These are phyloP conservation scores for Kewa caespitosa DNA, from an alignment of 179 eudicot species.

Conservation along the genomic window DNA sequence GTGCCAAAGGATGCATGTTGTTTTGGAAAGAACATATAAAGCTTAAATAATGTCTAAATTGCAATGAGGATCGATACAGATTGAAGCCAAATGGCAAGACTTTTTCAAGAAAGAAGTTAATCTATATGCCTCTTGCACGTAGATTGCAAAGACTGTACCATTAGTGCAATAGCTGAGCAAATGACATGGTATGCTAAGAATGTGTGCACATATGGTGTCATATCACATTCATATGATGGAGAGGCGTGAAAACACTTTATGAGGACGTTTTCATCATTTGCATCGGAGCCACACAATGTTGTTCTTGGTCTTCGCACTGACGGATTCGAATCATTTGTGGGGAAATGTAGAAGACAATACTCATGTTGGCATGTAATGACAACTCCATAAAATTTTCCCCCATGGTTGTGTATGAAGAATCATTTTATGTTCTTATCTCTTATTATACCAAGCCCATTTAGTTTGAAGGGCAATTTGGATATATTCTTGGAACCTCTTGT, in stretches of 20 bases:
- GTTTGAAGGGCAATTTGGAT: conserved; percentile 21
- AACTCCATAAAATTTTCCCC: conserved; percentile 26
- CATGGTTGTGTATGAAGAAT: conserved; percentile 21
- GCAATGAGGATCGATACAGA: neutral
- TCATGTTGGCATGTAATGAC: conserved; percentile 22
- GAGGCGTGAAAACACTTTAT: conserved; percentile 19
- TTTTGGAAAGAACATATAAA: neutral
- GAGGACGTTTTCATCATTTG: neutral
- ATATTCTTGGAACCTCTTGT: conserved; percentile 24
- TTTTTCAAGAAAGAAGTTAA: neutral
- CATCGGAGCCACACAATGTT: conserved; percentile 21
- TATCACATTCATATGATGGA: neutral
- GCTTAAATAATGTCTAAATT: neutral
- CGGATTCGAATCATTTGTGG: conserved; percentile 23
- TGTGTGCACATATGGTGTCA: neutral
- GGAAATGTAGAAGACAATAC: conserved; percentile 1
- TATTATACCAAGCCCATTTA: conserved; percentile 11
- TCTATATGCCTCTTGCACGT: neutral
- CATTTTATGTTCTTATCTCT: conserved; percentile 3
- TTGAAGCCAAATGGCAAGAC: neutral
- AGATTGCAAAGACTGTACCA: neutral
- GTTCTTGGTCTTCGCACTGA: conserved; percentile 17
- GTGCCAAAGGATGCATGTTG: neutral
- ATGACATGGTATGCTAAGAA: neutral
- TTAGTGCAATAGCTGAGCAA: neutral